These are phyloP conservation scores for Tieghemiomyces parasiticus DNA, from an alignment of 192 early-diverging fungal genomes.

Conservation along the genomic window DNA sequence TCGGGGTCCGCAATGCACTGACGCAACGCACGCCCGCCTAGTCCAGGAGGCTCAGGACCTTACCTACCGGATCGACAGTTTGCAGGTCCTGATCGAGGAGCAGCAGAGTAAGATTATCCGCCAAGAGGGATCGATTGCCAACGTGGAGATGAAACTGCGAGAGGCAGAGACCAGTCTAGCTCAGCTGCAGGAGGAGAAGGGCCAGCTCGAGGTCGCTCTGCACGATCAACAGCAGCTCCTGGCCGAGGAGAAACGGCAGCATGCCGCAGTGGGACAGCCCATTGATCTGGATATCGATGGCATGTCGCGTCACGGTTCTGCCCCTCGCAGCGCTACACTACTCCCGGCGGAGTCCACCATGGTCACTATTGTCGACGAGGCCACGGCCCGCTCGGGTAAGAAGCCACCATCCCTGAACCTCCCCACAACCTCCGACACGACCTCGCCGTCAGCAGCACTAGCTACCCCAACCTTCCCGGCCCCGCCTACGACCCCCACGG, in stretches of 20 bases:
- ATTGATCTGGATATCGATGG: background rate
- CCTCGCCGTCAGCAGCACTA: background rate
- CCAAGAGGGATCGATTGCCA: constrained; percentile 2
- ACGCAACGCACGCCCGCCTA: background rate
- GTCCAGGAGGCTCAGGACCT: background rate
- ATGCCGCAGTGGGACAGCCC: background rate
- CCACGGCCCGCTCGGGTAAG: background rate
- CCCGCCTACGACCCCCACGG: background rate
- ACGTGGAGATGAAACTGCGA: constrained; percentile 1
- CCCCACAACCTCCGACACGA: background rate
- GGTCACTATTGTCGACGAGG: background rate
- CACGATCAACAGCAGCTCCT: background rate
- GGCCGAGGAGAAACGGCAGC: background rate
- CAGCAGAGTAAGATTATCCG: constrained; percentile 9
- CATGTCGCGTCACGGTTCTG: background rate
- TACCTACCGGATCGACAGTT: no score
- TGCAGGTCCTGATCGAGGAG: constrained; percentile 9
- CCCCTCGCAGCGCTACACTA: no score
- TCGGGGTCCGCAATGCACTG: background rate
- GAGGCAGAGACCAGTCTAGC: constrained; percentile 1
- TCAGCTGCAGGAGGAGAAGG: background rate
- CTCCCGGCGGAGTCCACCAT: background rate
- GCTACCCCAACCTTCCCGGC: background rate
- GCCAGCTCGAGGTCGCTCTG: background rate
- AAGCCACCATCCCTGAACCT: background rate